A percentile compares a stretch with the other conserved stretches of the same genome.
phyloP scores from a whole-genome alignment of 257 asterid species.

The Solanum tarapatanum region DNA sequence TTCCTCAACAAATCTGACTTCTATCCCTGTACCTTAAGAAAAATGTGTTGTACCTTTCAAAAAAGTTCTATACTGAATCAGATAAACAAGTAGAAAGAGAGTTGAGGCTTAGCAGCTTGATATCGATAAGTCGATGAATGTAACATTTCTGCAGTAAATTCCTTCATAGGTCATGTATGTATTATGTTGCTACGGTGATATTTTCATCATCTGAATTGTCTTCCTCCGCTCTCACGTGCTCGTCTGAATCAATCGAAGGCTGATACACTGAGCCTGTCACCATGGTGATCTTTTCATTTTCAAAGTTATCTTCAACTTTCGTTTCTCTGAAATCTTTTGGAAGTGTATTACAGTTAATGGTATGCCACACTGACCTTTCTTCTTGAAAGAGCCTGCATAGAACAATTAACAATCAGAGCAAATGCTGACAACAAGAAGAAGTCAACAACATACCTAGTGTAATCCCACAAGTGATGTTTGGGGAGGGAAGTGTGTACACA shows the following conservation, averaged over 20 bases:
- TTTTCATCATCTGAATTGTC: constrained; percentile 31
- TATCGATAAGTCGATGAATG: background rate
- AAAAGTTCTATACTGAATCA: background rate
- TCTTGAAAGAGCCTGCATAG: constrained; percentile 65
- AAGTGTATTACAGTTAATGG: constrained; percentile 71
- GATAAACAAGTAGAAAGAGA: background rate
- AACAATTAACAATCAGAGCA: background rate
- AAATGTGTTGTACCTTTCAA: background rate
- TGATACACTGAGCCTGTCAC: constrained; percentile 30
- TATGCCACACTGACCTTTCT: constrained; percentile 78
- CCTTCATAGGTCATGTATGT: background rate
- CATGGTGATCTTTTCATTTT: constrained; percentile 45
- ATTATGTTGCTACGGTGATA: constrained; percentile 37
- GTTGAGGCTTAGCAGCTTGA: background rate
- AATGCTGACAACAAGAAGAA: background rate
- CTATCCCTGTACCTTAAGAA: background rate
- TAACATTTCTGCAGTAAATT: background rate
- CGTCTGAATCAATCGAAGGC: constrained; percentile 23
- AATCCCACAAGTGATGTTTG: background rate
- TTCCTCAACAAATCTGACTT: background rate
- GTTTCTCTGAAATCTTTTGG: constrained; percentile 40
- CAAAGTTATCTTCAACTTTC: constrained; percentile 18
- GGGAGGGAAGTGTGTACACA: background rate
- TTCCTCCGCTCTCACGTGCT: constrained; percentile 9
- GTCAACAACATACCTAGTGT: background rate